Conservation (phyloP, 805 yeast genomes). For the Yarrowia yakushimensis region DNA sequence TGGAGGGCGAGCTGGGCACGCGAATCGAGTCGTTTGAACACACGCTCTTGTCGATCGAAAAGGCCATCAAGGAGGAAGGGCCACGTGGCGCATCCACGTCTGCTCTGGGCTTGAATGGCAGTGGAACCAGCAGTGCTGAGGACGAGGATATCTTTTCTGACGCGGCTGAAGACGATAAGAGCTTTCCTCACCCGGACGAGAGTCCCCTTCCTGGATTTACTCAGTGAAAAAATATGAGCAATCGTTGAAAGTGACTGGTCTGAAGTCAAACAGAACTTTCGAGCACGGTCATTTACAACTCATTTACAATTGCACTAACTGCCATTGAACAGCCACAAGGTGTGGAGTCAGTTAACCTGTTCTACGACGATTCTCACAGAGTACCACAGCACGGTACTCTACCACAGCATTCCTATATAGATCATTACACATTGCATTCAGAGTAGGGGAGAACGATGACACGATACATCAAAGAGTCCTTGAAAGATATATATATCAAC, state of each 20-base stretch:
- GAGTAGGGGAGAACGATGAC: too few relatives aligned
- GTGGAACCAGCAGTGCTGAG: background rate
- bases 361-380: too few relatives aligned
- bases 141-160: slow-evolving; percentile 9
- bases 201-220: slow-evolving; percentile 1
- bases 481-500: too few relatives aligned
- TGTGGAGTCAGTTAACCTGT: too few relatives aligned
- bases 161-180: background rate
- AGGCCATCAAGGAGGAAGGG: slow-evolving; percentile 4
- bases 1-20: slow-evolving; percentile 6
- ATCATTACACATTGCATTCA: background rate
- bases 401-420: too few relatives aligned
- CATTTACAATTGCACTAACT: too few relatives aligned
- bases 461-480: too few relatives aligned
- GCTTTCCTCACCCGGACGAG: slow-evolving; percentile 1
- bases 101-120: background rate
- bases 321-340: too few relatives aligned
- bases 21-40: slow-evolving; percentile 20
- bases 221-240: background rate
- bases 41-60: slow-evolving; percentile 6
- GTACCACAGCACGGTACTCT: too few relatives aligned
- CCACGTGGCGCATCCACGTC: background rate
- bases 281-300: too few relatives aligned
- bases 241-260: too few relatives aligned
- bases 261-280: background rate